Evolutionary conservation across 108 stramenopile species (phyloP).

Genomic region (Epipyxis sp.): DNA sequence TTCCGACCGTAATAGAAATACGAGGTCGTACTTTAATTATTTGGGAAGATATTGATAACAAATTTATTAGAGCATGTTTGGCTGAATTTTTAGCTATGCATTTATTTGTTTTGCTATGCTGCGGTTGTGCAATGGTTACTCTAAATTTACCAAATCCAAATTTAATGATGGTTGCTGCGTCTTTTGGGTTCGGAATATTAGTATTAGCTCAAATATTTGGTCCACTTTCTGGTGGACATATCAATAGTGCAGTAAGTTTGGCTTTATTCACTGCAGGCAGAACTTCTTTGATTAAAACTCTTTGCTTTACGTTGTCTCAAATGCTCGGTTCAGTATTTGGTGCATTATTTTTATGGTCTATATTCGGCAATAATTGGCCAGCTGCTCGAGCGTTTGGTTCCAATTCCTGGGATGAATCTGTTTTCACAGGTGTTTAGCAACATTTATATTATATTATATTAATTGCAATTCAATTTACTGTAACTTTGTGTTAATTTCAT

Average conservation of each 20-base stretch:
- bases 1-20: slow-evolving; percentile 5
- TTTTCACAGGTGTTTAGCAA: too few species aligned
- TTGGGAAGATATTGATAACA: slow-evolving; percentile 32
- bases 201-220: slow-evolving; percentile 25
- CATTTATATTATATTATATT: too few species aligned
- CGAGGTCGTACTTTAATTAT: background rate
- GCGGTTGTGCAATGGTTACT: slow-evolving; percentile 36
- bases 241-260: slow-evolving; percentile 36
- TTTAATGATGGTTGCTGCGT: slow-evolving; percentile 30
- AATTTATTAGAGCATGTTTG: slow-evolving; percentile 26
- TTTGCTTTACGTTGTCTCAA: slow-evolving; percentile 26
- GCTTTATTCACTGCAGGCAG: slow-evolving; percentile 15
- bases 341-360: background rate
- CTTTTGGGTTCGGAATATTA: slow-evolving; percentile 30
- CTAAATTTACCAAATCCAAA: slow-evolving; percentile 16
- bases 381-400: slow-evolving; percentile 25
- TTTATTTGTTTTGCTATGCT: slow-evolving; percentile 29
- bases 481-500: too few species aligned
- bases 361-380: background rate
- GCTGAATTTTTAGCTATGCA: slow-evolving; percentile 33
- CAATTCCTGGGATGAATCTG: slow-evolving; percentile 16
- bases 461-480: too few species aligned
- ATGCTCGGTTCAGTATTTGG: slow-evolving; percentile 27
- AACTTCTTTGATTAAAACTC: background rate
- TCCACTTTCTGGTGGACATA: slow-evolving; percentile 33